phyloP scores from a whole-genome alignment of 768 basidiomycete genomes.

The Tephrocybe sp. region DNA sequence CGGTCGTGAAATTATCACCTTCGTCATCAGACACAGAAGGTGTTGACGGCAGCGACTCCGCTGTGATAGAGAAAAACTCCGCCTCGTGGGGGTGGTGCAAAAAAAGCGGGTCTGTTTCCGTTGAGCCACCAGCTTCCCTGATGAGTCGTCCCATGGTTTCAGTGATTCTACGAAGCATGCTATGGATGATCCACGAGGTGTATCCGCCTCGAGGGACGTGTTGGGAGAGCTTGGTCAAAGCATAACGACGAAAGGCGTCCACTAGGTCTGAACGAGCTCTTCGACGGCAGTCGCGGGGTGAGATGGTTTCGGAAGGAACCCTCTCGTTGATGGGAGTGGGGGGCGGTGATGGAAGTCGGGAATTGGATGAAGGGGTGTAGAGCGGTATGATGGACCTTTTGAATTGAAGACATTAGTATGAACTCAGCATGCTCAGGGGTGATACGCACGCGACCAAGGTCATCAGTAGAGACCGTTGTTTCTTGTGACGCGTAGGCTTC shows the following conservation, averaged over 20 bases:
- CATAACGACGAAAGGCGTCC: constrained; percentile 63
- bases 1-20: constrained; percentile 33
- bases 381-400: constrained; percentile 29
- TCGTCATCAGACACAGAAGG: constrained; percentile 42
- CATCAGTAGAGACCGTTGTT: constrained; percentile 69
- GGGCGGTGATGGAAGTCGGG: constrained; percentile 29
- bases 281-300: constrained; percentile 49
- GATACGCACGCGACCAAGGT: constrained; percentile 63
- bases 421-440: background rate
- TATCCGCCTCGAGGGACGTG: constrained; percentile 41
- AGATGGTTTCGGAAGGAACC: constrained; percentile 24
- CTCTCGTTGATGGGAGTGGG: constrained; percentile 27
- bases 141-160: constrained; percentile 42
- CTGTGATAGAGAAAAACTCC: constrained; percentile 30
- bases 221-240: constrained; percentile 50
- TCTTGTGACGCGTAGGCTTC: constrained; percentile 57
- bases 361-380: constrained; percentile 30
- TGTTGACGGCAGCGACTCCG: constrained; percentile 30
- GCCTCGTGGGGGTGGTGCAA: constrained; percentile 18
- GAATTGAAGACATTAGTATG: constrained; percentile 7
- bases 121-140: constrained; percentile 30
- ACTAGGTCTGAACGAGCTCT: constrained; percentile 68
- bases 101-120: constrained; percentile 9
- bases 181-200: constrained; percentile 54
- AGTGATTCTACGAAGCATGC: constrained; percentile 48